Base-by-base conservation (phyloP, 1,284 basidiomycete genomes). In the Malassezia slooffiae region DNA sequence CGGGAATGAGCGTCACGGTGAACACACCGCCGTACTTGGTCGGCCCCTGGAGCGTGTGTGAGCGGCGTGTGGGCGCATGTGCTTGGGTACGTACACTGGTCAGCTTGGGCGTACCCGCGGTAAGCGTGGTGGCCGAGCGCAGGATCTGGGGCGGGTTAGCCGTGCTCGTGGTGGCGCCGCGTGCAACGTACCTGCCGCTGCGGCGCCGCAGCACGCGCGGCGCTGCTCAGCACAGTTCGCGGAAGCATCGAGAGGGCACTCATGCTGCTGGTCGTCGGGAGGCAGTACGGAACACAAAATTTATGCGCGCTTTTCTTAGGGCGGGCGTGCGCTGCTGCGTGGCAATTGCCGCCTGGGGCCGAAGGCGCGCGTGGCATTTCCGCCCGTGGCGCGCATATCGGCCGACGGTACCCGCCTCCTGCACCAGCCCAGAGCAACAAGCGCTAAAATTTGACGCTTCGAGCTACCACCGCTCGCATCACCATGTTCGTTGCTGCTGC, bases 21-120 rank as follows among this genome's bases (percentile, higher is more conserved):
- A 62, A 67, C 58, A 86, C 80, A 66, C 89, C 90, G 47, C 91
- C 91, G 71, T 93, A 95, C 75, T 95, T 95, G 57, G 87, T 86
- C 13, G 85, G 79, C 38, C 81, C 78, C 85, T 90, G 47, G 13
- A 30, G 30, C n/a, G 27, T 34, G 24, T 24, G 31, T 9, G 23
- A 10, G 29, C 13, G 2, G n/a, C n/a, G 2, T 12, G 15, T 13
- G n/a, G 17, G 27, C 19, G 28, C 12, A 15, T 21, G 15, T 26
- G 34, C 39, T 21, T 31, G 38, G 21, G 20, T 38, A 46, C 77
- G 54, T 65, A 83, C 83, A 65, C 80, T 77, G 62, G 80, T 77
- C 54, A 83, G 78, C 71, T 76, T 79, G 55, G 84, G 81, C 70
- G 83, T 85, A 38, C 80, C 81, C 44, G 84, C 81, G 41, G 84